Conservation (phyloP, 2,329 filamentous ascomycete genomes). For the Dactylonectria macrodidyma region DNA sequence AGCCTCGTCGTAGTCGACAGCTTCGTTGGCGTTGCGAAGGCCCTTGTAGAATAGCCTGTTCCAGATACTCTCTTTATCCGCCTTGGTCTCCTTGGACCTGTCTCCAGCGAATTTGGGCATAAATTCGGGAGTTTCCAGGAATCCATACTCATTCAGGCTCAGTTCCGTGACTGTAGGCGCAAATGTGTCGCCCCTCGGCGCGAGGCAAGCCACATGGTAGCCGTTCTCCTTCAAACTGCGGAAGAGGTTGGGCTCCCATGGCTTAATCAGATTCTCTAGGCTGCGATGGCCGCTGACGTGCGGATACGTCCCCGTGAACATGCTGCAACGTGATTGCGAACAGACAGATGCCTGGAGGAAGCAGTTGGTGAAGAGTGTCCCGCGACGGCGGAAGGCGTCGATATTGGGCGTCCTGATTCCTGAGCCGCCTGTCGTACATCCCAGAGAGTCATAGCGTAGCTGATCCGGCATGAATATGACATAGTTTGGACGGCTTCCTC, state of each 20-base stretch:
- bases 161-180: slow-evolving; percentile 60
- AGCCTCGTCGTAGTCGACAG: slow-evolving; percentile 62
- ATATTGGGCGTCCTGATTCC: slow-evolving; percentile 58
- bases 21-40: slow-evolving; percentile 52
- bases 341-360: slow-evolving; percentile 63
- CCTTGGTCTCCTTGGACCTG: neutral
- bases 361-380: slow-evolving; percentile 61
- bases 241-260: slow-evolving; percentile 64
- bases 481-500: slow-evolving; percentile 53
- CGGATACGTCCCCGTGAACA: slow-evolving; percentile 63
- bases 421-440: slow-evolving; percentile 49
- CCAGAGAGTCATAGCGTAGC: slow-evolving; percentile 60
- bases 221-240: slow-evolving; percentile 59
- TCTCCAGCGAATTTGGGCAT: slow-evolving; percentile 50
- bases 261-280: slow-evolving; percentile 63
- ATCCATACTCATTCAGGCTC: slow-evolving; percentile 62
- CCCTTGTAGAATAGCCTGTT: slow-evolving; percentile 59
- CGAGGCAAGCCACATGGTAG: slow-evolving; percentile 63
- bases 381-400: slow-evolving; percentile 56
- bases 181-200: slow-evolving; percentile 59
- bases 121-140: slow-evolving; percentile 56
- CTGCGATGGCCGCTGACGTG: slow-evolving; percentile 62
- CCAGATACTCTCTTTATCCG: slow-evolving; percentile 55
- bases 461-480: slow-evolving; percentile 65
- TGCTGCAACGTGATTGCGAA: slow-evolving; percentile 61